Evolutionary conservation across 495 filamentous ascomycete species (phyloP).

Genomic region (Penicillium waksmanii): DNA sequence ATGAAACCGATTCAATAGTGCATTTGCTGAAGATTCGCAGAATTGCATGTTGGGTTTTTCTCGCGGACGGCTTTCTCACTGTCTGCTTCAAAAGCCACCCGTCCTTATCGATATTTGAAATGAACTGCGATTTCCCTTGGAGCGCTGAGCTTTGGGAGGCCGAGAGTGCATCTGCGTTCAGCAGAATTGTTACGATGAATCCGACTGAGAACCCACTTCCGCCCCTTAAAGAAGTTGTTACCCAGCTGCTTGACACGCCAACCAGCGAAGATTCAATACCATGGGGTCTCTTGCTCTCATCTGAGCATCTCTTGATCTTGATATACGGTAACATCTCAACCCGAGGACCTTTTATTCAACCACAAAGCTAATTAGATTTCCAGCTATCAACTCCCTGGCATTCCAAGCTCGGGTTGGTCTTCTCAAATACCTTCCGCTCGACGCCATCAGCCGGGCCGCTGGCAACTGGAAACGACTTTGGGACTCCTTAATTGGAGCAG

Average conservation of each 20-base stretch:
- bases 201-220: conserved; percentile 25
- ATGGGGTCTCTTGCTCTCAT: conserved; percentile 34
- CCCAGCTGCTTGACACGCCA: conserved; percentile 30
- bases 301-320: conserved; percentile 40
- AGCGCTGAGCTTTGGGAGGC: conserved; percentile 42
- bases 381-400: conserved; percentile 39
- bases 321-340: conserved; percentile 38
- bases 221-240: conserved; percentile 30
- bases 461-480: conserved; percentile 43
- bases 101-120: conserved; percentile 39
- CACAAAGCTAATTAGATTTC: conserved; percentile 4
- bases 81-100: conserved; percentile 47
- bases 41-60: conserved; percentile 42
- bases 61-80: conserved; percentile 45
- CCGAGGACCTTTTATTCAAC: background rate
- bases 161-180: conserved; percentile 35
- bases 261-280: conserved; percentile 16
- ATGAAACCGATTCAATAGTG: background rate
- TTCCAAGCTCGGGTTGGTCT: conserved; percentile 36
- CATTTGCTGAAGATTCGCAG: conserved; percentile 16
- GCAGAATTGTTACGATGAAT: conserved; percentile 20
- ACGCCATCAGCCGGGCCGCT: conserved; percentile 35
- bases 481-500: conserved; percentile 26
- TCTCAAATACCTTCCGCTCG: conserved; percentile 31
- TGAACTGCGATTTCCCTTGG: conserved; percentile 45